Evolutionary conservation across 1,284 basidiomycete genomes (phyloP).

Genomic region (Fistulinella staudtii): DNA sequence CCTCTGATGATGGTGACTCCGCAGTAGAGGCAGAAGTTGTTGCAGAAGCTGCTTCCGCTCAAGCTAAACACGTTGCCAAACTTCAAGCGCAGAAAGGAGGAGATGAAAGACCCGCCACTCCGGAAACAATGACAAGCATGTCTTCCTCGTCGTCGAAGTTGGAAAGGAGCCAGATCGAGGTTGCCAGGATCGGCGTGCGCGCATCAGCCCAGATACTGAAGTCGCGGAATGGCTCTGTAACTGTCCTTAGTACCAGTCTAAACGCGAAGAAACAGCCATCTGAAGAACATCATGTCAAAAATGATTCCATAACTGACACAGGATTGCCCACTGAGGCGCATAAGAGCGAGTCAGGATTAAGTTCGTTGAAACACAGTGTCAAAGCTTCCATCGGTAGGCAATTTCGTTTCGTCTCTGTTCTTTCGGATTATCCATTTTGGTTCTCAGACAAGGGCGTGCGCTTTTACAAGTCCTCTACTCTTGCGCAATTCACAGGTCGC

Average conservation of each 20-base stretch:
- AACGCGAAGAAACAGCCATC: conserved; percentile 8
- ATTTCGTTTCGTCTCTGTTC: background rate
- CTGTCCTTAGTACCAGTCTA: conserved; percentile 12
- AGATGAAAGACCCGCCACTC: conserved; percentile 4
- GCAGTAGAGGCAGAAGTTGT: conserved; percentile 32
- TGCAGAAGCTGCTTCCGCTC: conserved; percentile 23
- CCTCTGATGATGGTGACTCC: conserved; percentile 24
- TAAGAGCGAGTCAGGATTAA: conserved; percentile 28
- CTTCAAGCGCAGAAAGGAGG: conserved; percentile 13
- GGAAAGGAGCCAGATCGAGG: conserved; percentile 29
- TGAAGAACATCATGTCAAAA: conserved; percentile 7
- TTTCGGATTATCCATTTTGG: background rate
- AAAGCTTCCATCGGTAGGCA: conserved; percentile 64
- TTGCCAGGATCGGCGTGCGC: conserved; percentile 28
- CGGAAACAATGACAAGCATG: conserved; percentile 14
- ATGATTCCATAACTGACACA: conserved; percentile 16
- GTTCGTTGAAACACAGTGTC: conserved; percentile 57
- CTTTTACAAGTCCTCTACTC: conserved; percentile 50
- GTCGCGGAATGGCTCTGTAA: conserved; percentile 23
- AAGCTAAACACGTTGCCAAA: conserved; percentile 12
- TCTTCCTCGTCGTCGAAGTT: conserved; percentile 21
- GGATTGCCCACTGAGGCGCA: conserved; percentile 24
- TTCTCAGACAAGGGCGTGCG: conserved; percentile 42
- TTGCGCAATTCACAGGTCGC: conserved; percentile 41
- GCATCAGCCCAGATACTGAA: conserved; percentile 27